phyloP scores from a whole-genome alignment of 164 flowering plant genomes.

The Protea cynaroides region DNA sequence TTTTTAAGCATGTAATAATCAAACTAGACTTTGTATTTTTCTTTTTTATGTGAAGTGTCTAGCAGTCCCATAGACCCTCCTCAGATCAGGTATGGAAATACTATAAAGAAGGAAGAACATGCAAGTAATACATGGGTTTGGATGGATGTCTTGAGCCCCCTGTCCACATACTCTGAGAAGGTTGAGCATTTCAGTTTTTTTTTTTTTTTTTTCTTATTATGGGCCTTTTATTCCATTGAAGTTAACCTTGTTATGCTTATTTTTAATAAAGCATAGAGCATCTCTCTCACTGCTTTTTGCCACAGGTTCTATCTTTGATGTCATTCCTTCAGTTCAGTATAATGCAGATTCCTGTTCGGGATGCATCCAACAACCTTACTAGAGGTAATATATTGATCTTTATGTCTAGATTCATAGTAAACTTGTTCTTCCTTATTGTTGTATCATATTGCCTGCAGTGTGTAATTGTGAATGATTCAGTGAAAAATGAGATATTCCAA shows the following conservation, averaged over 20 bases:
- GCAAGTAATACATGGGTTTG: slow-evolving; percentile 55
- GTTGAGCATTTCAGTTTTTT: slow-evolving; percentile 20
- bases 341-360: slow-evolving; percentile 71
- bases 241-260: not conserved
- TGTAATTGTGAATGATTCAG: too few species aligned
- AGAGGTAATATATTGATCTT: slow-evolving; percentile 40
- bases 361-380: slow-evolving; percentile 39
- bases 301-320: slow-evolving; percentile 57
- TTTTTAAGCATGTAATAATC: not conserved
- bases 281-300: slow-evolving; percentile 1
- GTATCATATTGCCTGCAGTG: too few species aligned
- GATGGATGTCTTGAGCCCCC: slow-evolving; percentile 62
- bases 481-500: too few species aligned
- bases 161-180: slow-evolving; percentile 55
- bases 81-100: slow-evolving; percentile 61
- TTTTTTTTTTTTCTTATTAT: not conserved
- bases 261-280: not conserved
- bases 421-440: too few species aligned
- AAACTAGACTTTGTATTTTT: not conserved
- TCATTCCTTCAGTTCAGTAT: slow-evolving; percentile 57
- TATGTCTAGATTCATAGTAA: not conserved
- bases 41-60: slow-evolving; percentile 40
- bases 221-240: not conserved
- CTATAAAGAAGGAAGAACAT: slow-evolving; percentile 19
- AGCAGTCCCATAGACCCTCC: slow-evolving; percentile 84